Evolutionary conservation across 2,329 filamentous ascomycete genomes (phyloP).

Genomic region (Plectosphaerella sp.): DNA sequence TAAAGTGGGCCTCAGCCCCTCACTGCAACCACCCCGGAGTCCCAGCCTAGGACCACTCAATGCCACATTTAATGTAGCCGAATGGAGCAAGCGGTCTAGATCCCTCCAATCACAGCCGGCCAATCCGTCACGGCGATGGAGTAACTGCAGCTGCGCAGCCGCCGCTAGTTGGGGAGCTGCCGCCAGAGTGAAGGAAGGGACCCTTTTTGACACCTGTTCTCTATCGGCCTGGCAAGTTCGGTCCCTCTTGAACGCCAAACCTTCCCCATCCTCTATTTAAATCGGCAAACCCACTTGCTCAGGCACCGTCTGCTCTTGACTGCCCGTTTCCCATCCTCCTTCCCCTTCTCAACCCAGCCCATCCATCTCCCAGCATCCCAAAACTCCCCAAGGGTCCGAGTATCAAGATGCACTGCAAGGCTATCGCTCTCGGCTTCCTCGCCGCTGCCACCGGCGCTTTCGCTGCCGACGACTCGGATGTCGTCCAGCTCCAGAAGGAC

Average conservation of each 20-base stretch:
- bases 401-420: constrained; percentile 44
- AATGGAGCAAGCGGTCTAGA: background rate
- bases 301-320: background rate
- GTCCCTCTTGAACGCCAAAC: background rate
- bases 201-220: constrained; percentile 1
- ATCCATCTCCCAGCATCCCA: background rate
- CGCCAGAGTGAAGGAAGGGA: background rate
- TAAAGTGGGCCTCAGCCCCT: background rate
- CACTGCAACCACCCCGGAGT: background rate
- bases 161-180: background rate
- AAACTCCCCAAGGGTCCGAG: background rate
- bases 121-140: background rate
- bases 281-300: background rate
- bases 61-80: background rate
- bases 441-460: constrained; percentile 52
- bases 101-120: background rate
- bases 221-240: background rate
- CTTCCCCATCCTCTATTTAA: background rate
- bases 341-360: background rate
- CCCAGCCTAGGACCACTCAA: background rate
- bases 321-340: background rate
- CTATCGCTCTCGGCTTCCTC: constrained; percentile 49
- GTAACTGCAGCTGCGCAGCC: background rate
- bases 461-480: constrained; percentile 69
- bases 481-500: constrained; percentile 78